These are phyloP conservation scores for Forsythia suspensa DNA, from an alignment of 257 asterid species.

Conservation along the genomic window DNA sequence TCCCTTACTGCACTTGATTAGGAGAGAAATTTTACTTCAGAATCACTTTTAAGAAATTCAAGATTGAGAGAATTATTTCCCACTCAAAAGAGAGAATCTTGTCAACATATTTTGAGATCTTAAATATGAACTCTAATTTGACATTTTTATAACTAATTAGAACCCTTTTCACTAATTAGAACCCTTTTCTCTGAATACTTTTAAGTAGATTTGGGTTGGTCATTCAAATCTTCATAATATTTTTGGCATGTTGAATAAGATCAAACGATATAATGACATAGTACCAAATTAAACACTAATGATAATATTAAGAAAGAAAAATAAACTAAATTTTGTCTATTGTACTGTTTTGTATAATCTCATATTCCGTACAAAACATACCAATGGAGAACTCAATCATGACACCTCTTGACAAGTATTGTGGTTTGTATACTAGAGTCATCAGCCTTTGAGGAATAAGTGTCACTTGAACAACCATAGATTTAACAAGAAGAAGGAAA, in stretches of 20 bases:
- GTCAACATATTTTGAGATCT: conserved; percentile 25
- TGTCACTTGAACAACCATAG: background rate
- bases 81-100: conserved; percentile 40
- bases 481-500: background rate
- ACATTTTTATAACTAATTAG: too few relatives aligned
- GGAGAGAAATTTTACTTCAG: conserved; percentile 6
- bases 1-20: conserved; percentile 21
- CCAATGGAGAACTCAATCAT: background rate
- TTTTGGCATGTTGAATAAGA: background rate
- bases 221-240: background rate
- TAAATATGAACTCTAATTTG: background rate
- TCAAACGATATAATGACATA: background rate
- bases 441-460: background rate
- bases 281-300: background rate
- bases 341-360: too few relatives aligned
- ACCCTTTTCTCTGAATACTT: conserved; percentile 7
- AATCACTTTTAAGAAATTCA: conserved; percentile 17
- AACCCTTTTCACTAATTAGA: background rate
- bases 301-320: background rate
- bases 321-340: too few relatives aligned
- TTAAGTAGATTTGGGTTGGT: background rate
- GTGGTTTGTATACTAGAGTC: background rate
- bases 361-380: background rate
- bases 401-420: background rate
- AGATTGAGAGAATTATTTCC: conserved; percentile 21